Percentiles rank a stretch among this genome's conserved stretches.
phyloP scores from a whole-genome alignment of 768 basidiomycete species.

The Rossbeevera mucosa region DNA sequence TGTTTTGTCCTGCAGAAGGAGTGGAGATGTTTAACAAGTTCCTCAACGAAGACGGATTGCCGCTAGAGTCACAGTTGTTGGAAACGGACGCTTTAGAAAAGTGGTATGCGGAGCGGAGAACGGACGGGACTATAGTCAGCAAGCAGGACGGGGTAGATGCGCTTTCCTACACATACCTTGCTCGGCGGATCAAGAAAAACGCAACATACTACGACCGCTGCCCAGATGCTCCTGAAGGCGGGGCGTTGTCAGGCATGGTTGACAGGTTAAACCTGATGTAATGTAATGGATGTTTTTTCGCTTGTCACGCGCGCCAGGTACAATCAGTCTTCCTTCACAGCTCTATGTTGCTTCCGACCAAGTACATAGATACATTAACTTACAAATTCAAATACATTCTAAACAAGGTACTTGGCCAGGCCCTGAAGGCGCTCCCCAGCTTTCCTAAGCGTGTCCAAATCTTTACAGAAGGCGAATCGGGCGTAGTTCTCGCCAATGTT shows the following conservation, averaged over 20 bases:
- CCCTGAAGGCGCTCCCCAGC: conserved; percentile 82
- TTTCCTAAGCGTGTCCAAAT: conserved; percentile 70
- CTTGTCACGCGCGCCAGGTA: too few relatives aligned
- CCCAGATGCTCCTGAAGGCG: conserved; percentile 38
- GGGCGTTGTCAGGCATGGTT: conserved; percentile 64
- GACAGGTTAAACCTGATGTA: conserved; percentile 46
- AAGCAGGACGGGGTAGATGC: conserved; percentile 72
- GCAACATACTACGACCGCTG: conserved; percentile 77
- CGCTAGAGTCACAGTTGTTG: conserved; percentile 77
- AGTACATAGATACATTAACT: too few relatives aligned
- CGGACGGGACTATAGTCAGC: conserved; percentile 36
- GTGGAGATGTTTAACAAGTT: conserved; percentile 79
- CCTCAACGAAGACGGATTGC: conserved; percentile 75
- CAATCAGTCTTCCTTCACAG: too few relatives aligned
- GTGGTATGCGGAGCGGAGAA: conserved; percentile 45
- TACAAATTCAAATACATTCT: conserved; percentile 2
- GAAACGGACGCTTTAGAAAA: conserved; percentile 43
- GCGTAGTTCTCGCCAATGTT: conserved; percentile 81
- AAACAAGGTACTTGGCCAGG: conserved; percentile 60
- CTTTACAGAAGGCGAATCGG: conserved; percentile 96
- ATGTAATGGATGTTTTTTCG: too few relatives aligned
- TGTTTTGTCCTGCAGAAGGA: conserved; percentile 88
- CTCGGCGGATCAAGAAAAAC: conserved; percentile 66
- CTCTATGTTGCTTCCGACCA: too few relatives aligned
- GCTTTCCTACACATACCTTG: conserved; percentile 78